Evolutionary conservation across 1,284 basidiomycete species (phyloP), one percentile per base, ranked within the genome.

Genomic region (Ganoderma resinaceum): DNA sequence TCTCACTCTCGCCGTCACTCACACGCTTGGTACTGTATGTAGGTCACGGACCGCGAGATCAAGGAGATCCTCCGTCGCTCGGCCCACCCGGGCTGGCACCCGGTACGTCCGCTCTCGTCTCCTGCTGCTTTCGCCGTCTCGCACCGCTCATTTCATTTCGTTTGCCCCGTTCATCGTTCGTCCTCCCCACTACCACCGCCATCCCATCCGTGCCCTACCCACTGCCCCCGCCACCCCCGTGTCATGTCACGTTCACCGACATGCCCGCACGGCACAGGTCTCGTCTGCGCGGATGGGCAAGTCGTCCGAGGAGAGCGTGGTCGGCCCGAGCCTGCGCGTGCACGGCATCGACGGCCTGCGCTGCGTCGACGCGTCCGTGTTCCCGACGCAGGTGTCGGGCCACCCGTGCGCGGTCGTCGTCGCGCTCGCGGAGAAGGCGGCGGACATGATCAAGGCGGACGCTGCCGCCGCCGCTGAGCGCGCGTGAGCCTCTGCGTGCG

Each of bases 281-380:
- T 72, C 72, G 0, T 69, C 73, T 0, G 71, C 66, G n/a, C 61
- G 71, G n/a, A 74, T 74, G 73, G 73, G 71, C 3, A 26, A n/a
- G 11, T 63, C 67, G 38, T 60, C 71, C n/a, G 35, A 53, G 42
- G 67, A 65, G n/a, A 74, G 73, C 58, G 73, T 66, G 2, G 73
- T 72, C 4, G 68, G 72, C 46, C 61, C 69, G 1, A 31, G 53
- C 61, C 66, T 73, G 35, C 72, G 74, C 12, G 79, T 82, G 26
- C 81, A 82, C 66, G 79, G 79, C 11, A 74, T 81, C 37, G 62
- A 69, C 33, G 79, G 80, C n/a, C 70, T 85, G 69, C 76, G 83
- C 14, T 77, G 85, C 43, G 80, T 83, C 37, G 84, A 86, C 73
- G 79, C 81, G 2, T 82, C 80, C 2, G 78, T 84, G n/a, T 77